phyloP scores from a whole-genome alignment of 1,284 basidiomycete genomes.

The Stygiomarasmius scandens region DNA sequence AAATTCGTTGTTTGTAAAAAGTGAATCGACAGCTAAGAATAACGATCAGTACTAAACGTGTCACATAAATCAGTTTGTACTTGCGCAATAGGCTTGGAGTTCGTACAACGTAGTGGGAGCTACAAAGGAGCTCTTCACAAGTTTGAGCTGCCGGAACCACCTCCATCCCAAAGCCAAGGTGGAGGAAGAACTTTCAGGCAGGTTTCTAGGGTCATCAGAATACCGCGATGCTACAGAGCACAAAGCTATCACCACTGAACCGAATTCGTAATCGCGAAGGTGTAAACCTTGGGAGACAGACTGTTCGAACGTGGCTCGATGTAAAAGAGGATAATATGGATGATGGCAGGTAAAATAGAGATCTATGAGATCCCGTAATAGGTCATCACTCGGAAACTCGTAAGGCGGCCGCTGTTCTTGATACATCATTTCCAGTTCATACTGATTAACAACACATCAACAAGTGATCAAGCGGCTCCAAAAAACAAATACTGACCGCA shows the following conservation, averaged over 20 bases:
- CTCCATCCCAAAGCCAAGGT: constrained; percentile 39
- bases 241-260: constrained; percentile 45
- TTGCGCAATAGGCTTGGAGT: constrained; percentile 44
- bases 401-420: constrained; percentile 13
- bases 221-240: constrained; percentile 50
- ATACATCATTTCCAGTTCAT: constrained; percentile 33
- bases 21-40: constrained; percentile 8
- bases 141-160: constrained; percentile 43
- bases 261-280: constrained; percentile 41
- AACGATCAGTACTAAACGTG: neutral
- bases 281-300: constrained; percentile 39
- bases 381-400: constrained; percentile 52
- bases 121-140: constrained; percentile 31
- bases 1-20: constrained; percentile 11
- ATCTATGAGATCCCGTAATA: constrained; percentile 55
- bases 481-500: constrained; percentile 17
- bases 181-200: constrained; percentile 29
- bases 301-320: constrained; percentile 60
- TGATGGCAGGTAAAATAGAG: constrained; percentile 62
- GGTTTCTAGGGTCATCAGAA: constrained; percentile 47
- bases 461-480: neutral
- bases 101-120: constrained; percentile 38
- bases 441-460: neutral
- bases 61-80: constrained; percentile 17
- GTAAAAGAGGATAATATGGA: constrained; percentile 58